These are phyloP conservation scores for Geotrichum histeridarum DNA, from an alignment of 1,139 yeast genomes.

Conservation along the genomic window DNA sequence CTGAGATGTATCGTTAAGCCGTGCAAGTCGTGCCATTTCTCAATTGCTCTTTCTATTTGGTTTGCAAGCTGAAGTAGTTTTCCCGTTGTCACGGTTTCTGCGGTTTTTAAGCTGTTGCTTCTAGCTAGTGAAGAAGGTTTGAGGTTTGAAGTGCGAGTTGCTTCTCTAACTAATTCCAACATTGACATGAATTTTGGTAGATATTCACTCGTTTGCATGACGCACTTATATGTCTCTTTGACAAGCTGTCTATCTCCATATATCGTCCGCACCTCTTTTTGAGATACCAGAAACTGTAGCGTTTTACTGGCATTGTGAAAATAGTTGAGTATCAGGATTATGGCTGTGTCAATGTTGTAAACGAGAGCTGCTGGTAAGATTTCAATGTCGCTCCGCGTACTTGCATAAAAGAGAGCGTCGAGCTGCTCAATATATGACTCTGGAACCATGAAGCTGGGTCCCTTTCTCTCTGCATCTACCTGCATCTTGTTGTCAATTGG, in stretches of 20 bases:
- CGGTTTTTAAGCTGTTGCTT: slow-evolving; percentile 25
- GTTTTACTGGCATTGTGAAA: slow-evolving; percentile 24
- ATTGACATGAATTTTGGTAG: slow-evolving; percentile 43
- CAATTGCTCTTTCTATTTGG: slow-evolving; percentile 22
- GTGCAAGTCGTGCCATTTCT: slow-evolving; percentile 41
- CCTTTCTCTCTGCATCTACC: no score
- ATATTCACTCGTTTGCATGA: slow-evolving; percentile 47
- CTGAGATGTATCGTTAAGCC: slow-evolving; percentile 41
- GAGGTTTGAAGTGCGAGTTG: slow-evolving; percentile 28
- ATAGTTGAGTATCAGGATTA: slow-evolving; percentile 24
- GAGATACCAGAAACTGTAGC: slow-evolving; percentile 25
- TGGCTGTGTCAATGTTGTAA: not conserved
- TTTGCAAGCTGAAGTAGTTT: slow-evolving; percentile 34
- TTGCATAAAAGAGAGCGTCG: not conserved
- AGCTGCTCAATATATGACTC: not conserved
- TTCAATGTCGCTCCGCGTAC: no score
- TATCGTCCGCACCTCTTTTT: slow-evolving; percentile 43
- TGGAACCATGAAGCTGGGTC: not conserved
- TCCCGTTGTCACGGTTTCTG: slow-evolving; percentile 29
- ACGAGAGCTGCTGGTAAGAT: not conserved
- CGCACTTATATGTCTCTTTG: slow-evolving; percentile 40
- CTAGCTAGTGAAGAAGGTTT: slow-evolving; percentile 23
- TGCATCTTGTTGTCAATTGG: no score
- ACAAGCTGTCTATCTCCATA: slow-evolving; percentile 47
- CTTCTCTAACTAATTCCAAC: slow-evolving; percentile 32